Evolutionary conservation across 768 basidiomycete species (phyloP).

Genomic region (Tylopilus sp.): DNA sequence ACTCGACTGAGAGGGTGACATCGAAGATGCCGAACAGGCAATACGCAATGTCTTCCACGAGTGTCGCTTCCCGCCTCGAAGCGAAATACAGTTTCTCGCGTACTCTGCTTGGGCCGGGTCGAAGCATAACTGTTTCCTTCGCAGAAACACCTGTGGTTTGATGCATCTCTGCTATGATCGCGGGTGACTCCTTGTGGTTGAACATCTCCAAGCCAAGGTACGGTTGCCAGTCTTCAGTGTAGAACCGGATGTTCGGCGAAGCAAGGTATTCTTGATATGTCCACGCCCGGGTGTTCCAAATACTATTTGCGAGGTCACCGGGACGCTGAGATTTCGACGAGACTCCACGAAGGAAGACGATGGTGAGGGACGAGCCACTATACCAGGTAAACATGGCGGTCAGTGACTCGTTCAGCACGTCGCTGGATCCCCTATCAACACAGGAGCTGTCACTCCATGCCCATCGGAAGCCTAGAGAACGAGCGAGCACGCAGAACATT

Average conservation of each 20-base stretch:
- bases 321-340: not conserved
- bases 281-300: slow-evolving; percentile 17
- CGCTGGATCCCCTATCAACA: not conserved
- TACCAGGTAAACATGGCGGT: no score
- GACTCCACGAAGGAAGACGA: no score
- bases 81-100: no score
- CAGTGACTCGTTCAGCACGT: not conserved
- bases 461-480: not conserved
- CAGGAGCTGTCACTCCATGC: not conserved
- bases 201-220: slow-evolving; percentile 13
- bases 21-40: slow-evolving; percentile 28
- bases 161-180: slow-evolving; percentile 21
- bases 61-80: no score
- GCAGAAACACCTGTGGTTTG: slow-evolving; percentile 10
- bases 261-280: no score
- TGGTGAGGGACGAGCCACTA: no score
- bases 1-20: slow-evolving; percentile 14
- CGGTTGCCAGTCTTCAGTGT: slow-evolving; percentile 17
- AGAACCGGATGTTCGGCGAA: slow-evolving; percentile 12
- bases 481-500: not conserved
- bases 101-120: slow-evolving; percentile 5
- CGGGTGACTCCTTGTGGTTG: slow-evolving; percentile 20
- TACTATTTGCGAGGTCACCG: not conserved
- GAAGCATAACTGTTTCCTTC: slow-evolving; percentile 10
- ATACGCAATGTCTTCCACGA: no score